Conservation (phyloP, 306 rosid genomes). For the Clitoria ternatea region DNA sequence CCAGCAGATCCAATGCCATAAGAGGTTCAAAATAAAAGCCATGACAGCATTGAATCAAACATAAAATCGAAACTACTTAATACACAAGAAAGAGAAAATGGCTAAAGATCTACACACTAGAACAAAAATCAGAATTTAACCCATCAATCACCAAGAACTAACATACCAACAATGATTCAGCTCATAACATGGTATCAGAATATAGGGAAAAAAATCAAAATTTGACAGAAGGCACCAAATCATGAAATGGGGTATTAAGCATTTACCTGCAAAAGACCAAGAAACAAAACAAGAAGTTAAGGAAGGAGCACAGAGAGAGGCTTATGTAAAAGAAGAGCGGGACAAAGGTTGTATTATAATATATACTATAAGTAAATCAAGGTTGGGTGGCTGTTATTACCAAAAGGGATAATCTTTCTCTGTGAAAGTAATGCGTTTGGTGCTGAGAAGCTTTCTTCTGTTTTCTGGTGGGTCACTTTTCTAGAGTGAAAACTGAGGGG, state of each 20-base stretch:
- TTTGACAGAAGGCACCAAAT: background rate
- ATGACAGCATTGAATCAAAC: conserved; percentile 5
- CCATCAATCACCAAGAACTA: background rate
- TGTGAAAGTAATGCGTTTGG: conserved; percentile 19
- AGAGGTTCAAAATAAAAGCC: conserved; percentile 16
- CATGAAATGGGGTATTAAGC: conserved; percentile 15
- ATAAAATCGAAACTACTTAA: background rate
- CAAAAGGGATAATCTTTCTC: conserved; percentile 30
- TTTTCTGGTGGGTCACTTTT: background rate
- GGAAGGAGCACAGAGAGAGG: background rate
- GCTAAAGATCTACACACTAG: conserved; percentile 31
- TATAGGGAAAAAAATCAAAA: background rate
- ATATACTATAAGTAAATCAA: conserved; percentile 38
- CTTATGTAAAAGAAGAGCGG: conserved; percentile 20
- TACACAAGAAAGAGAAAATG: conserved; percentile 8
- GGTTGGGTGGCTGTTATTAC: conserved; percentile 16
- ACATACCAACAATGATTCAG: conserved; percentile 4
- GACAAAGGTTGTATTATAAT: conserved; percentile 17
- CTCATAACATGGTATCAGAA: conserved; percentile 18
- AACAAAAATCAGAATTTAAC: conserved; percentile 17
- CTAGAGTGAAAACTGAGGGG: conserved; percentile 20
- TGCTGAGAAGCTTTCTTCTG: background rate
- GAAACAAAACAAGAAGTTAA: background rate
- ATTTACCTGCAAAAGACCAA: conserved; percentile 17
- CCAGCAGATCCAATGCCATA: conserved; percentile 31